Percentiles rank a stretch among this genome's conserved stretches.
Conservation (phyloP, 441 rosid genomes). For the Capsella rubella region DNA sequence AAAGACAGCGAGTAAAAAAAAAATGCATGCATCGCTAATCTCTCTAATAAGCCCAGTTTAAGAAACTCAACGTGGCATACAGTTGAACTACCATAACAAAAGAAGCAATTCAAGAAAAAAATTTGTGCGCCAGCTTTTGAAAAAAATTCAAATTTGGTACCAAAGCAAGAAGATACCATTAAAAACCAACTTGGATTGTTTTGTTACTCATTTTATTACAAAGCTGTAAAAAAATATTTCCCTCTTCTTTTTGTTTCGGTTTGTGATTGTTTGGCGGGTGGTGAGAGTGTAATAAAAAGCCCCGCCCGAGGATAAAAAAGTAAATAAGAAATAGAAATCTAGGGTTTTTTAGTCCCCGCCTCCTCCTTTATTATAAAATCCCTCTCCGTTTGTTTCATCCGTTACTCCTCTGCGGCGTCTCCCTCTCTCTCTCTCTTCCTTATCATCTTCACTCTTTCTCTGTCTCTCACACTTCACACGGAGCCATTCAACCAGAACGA, state of each 20-base stretch:
- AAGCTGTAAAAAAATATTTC: constrained; percentile 21
- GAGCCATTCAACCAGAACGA: constrained; percentile 14
- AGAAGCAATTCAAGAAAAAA: neutral
- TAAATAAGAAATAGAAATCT: constrained; percentile 19
- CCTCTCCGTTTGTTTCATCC: constrained; percentile 46
- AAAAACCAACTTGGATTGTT: neutral
- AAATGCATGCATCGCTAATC: constrained; percentile 7
- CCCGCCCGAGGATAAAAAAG: constrained; percentile 37
- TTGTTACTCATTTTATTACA: neutral
- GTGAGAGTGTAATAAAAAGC: constrained; percentile 16
- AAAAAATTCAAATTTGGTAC: constrained; percentile 33
- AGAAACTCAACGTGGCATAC: constrained; percentile 21
- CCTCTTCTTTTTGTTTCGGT: constrained; percentile 24
- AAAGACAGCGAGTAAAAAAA: neutral
- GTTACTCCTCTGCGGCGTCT: constrained; percentile 44
- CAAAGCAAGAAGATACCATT: constrained; percentile 5
- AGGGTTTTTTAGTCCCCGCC: constrained; percentile 44
- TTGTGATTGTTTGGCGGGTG: constrained; percentile 42
- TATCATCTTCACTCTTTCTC: constrained; percentile 26
- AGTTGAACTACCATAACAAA: neutral
- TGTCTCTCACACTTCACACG: constrained; percentile 5
- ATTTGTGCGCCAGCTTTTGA: constrained; percentile 27
- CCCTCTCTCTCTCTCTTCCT: constrained; percentile 35
- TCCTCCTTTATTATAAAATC: constrained; percentile 32
- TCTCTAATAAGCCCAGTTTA: constrained; percentile 13